These are phyloP conservation scores for Solanum infundibuliforme DNA, from an alignment of 257 asterid species.

Conservation along the genomic window DNA sequence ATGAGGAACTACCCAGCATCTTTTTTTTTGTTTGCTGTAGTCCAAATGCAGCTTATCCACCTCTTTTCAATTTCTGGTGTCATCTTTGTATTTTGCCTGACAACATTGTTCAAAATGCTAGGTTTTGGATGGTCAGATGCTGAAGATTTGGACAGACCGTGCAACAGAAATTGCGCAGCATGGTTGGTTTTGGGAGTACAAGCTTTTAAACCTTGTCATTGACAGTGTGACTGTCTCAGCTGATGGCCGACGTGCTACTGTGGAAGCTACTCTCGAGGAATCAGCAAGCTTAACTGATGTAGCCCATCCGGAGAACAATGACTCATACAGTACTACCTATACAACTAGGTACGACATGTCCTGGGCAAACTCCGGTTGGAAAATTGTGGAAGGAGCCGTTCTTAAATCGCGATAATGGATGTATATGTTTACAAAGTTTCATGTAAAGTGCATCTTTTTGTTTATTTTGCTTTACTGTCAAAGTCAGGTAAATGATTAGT, in stretches of 20 bases:
- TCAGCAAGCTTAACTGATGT: conserved; percentile 69
- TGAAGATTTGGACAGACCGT: conserved; percentile 77
- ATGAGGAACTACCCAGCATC: background rate
- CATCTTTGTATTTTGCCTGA: background rate
- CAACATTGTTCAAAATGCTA: conserved; percentile 15
- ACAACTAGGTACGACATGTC: conserved; percentile 83
- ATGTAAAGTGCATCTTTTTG: background rate
- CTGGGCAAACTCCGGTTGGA: conserved; percentile 65
- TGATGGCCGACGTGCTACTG: conserved; percentile 84
- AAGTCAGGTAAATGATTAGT: background rate
- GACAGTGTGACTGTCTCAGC: conserved; percentile 80
- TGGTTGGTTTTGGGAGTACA: conserved; percentile 91
- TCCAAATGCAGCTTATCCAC: background rate
- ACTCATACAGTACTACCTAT: conserved; percentile 59
- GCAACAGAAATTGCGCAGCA: conserved; percentile 73
- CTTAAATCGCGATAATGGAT: conserved; percentile 41
- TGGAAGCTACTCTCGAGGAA: conserved; percentile 91
- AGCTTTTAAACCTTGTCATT: conserved; percentile 54
- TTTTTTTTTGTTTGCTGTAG: background rate
- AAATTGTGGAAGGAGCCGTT: conserved; percentile 91
- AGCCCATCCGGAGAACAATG: conserved; percentile 63
- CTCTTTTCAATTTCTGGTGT: background rate
- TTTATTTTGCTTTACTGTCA: background rate
- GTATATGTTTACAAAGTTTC: background rate
- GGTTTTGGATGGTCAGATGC: conserved; percentile 98